A percentile compares a stretch with the other conserved stretches of the same genome.
These are phyloP conservation scores for Ustilago crameri DNA, from an alignment of 1,284 basidiomycete species.

Conservation along the genomic window DNA sequence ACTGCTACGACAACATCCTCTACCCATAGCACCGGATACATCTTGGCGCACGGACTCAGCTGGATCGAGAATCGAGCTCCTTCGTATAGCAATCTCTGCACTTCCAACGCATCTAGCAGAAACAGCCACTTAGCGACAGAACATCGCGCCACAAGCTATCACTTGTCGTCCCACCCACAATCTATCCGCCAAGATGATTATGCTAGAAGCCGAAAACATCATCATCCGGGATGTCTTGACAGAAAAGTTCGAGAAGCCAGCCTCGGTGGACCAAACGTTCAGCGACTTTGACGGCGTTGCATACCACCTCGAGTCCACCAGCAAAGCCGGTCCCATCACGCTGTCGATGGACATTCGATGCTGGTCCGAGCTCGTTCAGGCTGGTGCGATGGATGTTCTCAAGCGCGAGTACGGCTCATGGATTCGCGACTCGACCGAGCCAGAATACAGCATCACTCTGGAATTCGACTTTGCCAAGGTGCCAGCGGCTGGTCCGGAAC, in stretches of 20 bases:
- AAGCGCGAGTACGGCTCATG: slow-evolving; percentile 84
- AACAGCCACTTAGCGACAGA: too few relatives aligned
- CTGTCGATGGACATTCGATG: slow-evolving; percentile 95
- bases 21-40: background rate
- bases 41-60: background rate
- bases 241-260: slow-evolving; percentile 91
- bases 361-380: slow-evolving; percentile 90
- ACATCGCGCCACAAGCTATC: background rate
- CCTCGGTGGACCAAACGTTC: slow-evolving; percentile 90
- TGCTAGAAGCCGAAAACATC: slow-evolving; percentile 71
- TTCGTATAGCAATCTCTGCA: background rate
- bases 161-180: background rate
- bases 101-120: too few relatives aligned
- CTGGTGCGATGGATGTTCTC: slow-evolving; percentile 85
- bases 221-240: slow-evolving; percentile 90
- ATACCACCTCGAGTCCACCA: slow-evolving; percentile 84
- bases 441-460: slow-evolving; percentile 89
- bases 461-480: slow-evolving; percentile 86
- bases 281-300: slow-evolving; percentile 98
- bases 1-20: background rate
- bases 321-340: slow-evolving; percentile 76
- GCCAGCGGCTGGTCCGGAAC: slow-evolving; percentile 75
- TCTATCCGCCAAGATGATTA: slow-evolving; percentile 56
- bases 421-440: slow-evolving; percentile 75
- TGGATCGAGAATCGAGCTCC: background rate